phyloP scores from a whole-genome alignment of 2,329 filamentous ascomycete genomes.

The Alternaria consortialis region DNA sequence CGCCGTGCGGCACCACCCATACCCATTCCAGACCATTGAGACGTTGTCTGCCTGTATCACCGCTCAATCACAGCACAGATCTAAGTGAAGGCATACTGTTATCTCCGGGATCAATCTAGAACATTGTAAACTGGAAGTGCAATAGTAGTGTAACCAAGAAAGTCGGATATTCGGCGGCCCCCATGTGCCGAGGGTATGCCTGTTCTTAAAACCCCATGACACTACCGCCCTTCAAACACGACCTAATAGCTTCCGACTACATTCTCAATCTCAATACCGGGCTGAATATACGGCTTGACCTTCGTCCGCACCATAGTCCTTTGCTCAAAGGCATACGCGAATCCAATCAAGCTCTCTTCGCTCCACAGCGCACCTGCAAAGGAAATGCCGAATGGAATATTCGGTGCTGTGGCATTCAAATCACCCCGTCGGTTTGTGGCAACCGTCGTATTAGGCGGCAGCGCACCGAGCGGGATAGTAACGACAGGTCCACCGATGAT shows the following conservation, averaged over 20 bases:
- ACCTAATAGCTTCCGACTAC: conserved; percentile 41
- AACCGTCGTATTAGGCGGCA: conserved; percentile 60
- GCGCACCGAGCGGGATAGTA: conserved; percentile 69
- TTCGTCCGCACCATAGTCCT: conserved; percentile 60
- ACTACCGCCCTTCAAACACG: background rate
- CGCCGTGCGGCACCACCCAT: background rate
- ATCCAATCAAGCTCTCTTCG: conserved; percentile 69
- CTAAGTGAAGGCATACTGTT: background rate
- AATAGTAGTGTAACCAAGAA: background rate
- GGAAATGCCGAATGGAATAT: conserved; percentile 67
- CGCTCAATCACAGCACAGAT: no score
- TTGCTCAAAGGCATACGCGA: conserved; percentile 76
- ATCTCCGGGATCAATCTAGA: background rate
- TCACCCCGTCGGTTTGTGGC: conserved; percentile 57
- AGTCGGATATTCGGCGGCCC: background rate
- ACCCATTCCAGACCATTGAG: no score
- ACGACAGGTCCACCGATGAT: conserved; percentile 68
- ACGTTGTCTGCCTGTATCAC: no score
- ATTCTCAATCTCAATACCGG: conserved; percentile 59
- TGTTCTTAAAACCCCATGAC: no score
- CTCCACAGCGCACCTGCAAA: conserved; percentile 70
- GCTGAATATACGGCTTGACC: conserved; percentile 60
- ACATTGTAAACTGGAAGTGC: background rate
- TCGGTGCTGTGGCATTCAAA: conserved; percentile 64
- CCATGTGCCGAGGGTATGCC: background rate